A percentile compares a stretch with the other conserved stretches of the same genome.
Evolutionary conservation across 1,139 yeast genomes (phyloP).

Genomic region (Geotrichum carabidarum): DNA sequence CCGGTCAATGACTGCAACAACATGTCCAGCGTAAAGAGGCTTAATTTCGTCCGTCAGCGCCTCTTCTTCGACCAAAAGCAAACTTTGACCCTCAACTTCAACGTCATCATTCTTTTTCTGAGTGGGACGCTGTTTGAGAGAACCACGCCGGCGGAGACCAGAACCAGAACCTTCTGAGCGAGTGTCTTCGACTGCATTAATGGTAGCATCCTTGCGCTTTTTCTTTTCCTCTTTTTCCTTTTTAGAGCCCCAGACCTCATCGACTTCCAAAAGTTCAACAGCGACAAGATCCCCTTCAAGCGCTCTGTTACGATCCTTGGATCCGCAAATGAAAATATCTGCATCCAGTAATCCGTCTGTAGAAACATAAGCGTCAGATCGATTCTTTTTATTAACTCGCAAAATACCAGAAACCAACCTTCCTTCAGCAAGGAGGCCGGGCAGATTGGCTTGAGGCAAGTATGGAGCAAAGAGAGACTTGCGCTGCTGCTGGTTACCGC

Average conservation of each 20-base stretch:
- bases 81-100: constrained; percentile 95
- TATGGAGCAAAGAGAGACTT: constrained; percentile 94
- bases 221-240: constrained; percentile 96
- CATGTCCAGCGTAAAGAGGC: constrained; percentile 96
- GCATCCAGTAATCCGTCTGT: constrained; percentile 95
- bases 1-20: constrained; percentile 95
- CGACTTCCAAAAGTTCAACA: constrained; percentile 85
- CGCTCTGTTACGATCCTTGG: constrained; percentile 97
- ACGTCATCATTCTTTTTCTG: constrained; percentile 97
- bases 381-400: constrained; percentile 89
- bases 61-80: constrained; percentile 87
- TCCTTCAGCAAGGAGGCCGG: constrained; percentile 85
- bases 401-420: constrained; percentile 86
- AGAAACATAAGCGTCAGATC: constrained; percentile 96
- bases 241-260: constrained; percentile 95
- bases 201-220: constrained; percentile 67
- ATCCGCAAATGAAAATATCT: constrained; percentile 94
- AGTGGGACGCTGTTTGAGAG: constrained; percentile 93
- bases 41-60: constrained; percentile 88
- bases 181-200: constrained; percentile 26
- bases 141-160: constrained; percentile 74
- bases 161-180: constrained; percentile 38
- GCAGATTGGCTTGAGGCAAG: constrained; percentile 86
- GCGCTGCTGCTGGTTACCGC: constrained; percentile 45
- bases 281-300: constrained; percentile 96